Conservation (phyloP, 495 filamentous ascomycete genomes). For the Parmelia sp. region DNA sequence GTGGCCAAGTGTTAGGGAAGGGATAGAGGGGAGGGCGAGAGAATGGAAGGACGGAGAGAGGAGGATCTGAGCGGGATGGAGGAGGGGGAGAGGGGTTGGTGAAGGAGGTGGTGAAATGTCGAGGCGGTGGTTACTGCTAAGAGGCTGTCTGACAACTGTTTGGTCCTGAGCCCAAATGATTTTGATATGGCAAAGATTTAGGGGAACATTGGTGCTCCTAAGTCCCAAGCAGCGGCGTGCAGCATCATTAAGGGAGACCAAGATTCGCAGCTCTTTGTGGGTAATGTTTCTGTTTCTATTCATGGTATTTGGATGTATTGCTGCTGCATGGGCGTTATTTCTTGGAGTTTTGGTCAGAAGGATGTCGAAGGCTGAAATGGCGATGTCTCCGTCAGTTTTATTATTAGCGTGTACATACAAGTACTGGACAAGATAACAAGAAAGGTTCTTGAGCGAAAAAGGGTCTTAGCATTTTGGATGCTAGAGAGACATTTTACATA, state of each 20-base stretch:
- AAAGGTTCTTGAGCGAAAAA: too few species aligned
- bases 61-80: slow-evolving; percentile 13
- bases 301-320: background rate
- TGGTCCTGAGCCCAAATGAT: background rate
- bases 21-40: slow-evolving; percentile 37
- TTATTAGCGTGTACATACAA: too few species aligned
- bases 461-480: too few species aligned
- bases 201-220: background rate
- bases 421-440: too few species aligned
- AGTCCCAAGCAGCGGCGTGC: too few species aligned
- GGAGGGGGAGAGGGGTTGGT: background rate
- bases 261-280: background rate
- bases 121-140: background rate
- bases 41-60: slow-evolving; percentile 19
- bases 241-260: background rate
- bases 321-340: background rate
- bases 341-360: too few species aligned
- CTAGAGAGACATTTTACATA: too few species aligned
- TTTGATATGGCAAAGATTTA: background rate
- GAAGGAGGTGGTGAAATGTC: background rate
- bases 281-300: background rate
- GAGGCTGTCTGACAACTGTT: background rate
- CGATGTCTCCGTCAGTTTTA: too few species aligned
- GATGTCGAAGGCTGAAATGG: too few species aligned
- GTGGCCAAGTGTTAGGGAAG: slow-evolving; percentile 54